phyloP scores from a whole-genome alignment of 2,329 filamentous ascomycete genomes.

The Hypoxylon sp. region DNA sequence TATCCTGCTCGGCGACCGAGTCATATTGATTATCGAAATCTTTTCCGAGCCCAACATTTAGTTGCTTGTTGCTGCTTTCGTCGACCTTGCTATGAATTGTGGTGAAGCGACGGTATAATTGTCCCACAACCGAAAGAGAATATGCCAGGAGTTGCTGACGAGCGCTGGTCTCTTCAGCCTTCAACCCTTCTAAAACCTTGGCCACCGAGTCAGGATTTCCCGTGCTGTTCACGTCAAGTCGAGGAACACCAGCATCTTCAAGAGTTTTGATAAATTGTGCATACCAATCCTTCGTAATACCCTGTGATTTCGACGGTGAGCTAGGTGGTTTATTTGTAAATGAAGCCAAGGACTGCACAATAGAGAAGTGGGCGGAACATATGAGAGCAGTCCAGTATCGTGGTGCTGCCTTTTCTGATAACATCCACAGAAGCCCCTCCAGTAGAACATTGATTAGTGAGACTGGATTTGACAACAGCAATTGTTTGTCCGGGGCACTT shows the following conservation, averaged over 20 bases:
- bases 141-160: constrained; percentile 38
- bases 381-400: constrained; percentile 43
- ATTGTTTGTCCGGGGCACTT: constrained; percentile 44
- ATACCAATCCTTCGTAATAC: constrained; percentile 38
- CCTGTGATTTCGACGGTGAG: constrained; percentile 7
- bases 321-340: constrained; percentile 2
- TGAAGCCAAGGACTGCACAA: constrained; percentile 30
- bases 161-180: constrained; percentile 3
- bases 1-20: constrained; percentile 35
- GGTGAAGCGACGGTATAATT: constrained; percentile 46
- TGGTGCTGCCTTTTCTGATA: constrained; percentile 35
- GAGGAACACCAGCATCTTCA: constrained; percentile 24
- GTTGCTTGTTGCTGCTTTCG: background rate
- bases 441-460: constrained; percentile 49
- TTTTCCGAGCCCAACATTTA: constrained; percentile 27
- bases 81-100: background rate
- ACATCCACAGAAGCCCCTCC: constrained; percentile 37
- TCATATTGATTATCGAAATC: constrained; percentile 22
- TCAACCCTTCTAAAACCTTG: constrained; percentile 22
- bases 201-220: constrained; percentile 18
- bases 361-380: constrained; percentile 41
- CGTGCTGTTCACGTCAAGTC: constrained; percentile 21
- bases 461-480: constrained; percentile 53
- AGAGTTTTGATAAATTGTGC: constrained; percentile 19
- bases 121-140: constrained; percentile 41